A percentile compares a stretch with the other conserved stretches of the same genome.
Evolutionary conservation across 2,329 filamentous ascomycete species (phyloP).

Genomic region (Emmonsia crescens): DNA sequence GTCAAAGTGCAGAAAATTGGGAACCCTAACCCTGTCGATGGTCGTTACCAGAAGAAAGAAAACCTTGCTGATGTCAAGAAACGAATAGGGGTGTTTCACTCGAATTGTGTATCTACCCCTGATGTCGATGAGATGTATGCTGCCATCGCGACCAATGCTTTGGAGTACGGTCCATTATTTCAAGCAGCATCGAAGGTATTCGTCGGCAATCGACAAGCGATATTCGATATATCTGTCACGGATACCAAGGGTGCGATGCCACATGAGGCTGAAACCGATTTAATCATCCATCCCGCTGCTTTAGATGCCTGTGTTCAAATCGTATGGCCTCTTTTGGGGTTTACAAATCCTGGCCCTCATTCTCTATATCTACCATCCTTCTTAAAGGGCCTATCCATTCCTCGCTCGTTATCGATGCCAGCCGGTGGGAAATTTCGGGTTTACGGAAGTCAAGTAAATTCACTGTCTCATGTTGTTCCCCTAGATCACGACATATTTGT

Average conservation of each 20-base stretch:
- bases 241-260: neutral
- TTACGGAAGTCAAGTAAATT: neutral
- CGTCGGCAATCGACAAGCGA: neutral
- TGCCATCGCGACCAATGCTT: neutral
- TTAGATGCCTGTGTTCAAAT: neutral
- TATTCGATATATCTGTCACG: neutral
- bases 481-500: neutral
- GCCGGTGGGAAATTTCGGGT: neutral
- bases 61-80: neutral
- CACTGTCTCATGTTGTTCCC: neutral
- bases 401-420: neutral
- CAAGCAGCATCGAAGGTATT: neutral
- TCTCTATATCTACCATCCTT: neutral
- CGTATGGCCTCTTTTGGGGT: neutral
- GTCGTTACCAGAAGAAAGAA: neutral
- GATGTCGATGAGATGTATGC: neutral
- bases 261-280: neutral
- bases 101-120: neutral
- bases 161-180: neutral
- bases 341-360: neutral
- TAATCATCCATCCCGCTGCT: neutral
- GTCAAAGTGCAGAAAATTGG: neutral
- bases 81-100: neutral
- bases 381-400: neutral
- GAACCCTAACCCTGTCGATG: neutral